Conservation (phyloP, 2,329 filamentous ascomycete species). For the Ascosphaera aggregata region DNA sequence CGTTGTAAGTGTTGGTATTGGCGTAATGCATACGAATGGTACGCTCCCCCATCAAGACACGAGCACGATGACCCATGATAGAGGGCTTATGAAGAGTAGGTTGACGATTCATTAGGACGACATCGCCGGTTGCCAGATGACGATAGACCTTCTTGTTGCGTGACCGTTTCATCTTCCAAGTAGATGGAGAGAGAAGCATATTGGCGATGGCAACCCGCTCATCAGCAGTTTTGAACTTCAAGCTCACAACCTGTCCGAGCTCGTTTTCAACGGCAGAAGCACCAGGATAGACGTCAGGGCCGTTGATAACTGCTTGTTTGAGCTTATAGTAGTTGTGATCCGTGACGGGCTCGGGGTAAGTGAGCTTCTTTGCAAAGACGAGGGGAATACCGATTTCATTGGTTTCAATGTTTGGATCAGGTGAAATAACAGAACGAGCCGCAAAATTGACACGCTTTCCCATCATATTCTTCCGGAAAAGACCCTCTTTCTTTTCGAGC, state of each 20-base stretch:
- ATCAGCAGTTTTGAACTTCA: conserved; percentile 68
- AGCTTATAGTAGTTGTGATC: conserved; percentile 93
- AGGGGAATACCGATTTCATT: conserved; percentile 96
- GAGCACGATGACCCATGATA: conserved; percentile 92
- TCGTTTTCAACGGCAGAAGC: conserved; percentile 91
- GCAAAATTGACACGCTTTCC: conserved; percentile 98
- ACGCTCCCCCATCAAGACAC: conserved; percentile 81
- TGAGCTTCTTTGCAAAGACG: conserved; percentile 92
- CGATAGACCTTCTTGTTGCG: conserved; percentile 92
- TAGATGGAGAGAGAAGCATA: conserved; percentile 70
- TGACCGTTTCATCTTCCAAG: conserved; percentile 46
- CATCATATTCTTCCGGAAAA: conserved; percentile 99
- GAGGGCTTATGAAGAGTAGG: conserved; percentile 96
- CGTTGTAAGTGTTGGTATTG: conserved; percentile 98
- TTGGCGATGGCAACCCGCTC: conserved; percentile 81
- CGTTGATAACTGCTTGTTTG: conserved; percentile 90
- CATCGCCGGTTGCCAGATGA: conserved; percentile 87
- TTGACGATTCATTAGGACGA: conserved; percentile 96
- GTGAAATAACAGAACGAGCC: conserved; percentile 90
- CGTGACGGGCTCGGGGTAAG: conserved; percentile 91
- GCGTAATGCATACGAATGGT: conserved; percentile 99
- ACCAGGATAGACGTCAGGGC: conserved; percentile 79
- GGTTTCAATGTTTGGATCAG: conserved; percentile 95
- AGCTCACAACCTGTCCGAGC: conserved; percentile 69
- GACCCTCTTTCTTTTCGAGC: conserved; percentile 93